Percentiles rank a stretch among this genome's conserved stretches.
phyloP scores from a whole-genome alignment of 2,329 filamentous ascomycete genomes.

The Paradendryphiella salina region DNA sequence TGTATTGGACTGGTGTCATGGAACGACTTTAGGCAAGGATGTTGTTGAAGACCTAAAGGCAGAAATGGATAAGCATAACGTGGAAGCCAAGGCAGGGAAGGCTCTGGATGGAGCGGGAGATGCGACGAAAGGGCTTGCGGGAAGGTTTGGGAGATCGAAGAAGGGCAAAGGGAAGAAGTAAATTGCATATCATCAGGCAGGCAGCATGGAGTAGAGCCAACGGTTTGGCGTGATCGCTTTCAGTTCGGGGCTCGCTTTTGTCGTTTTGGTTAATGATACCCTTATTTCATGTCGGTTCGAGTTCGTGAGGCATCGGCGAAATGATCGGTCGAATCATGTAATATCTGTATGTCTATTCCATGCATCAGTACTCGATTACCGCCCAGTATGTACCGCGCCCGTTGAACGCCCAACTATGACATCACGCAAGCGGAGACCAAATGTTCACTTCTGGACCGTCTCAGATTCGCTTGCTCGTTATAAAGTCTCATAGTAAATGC shows the following conservation, averaged over 20 bases:
- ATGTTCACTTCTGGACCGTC: slow-evolving; percentile 47
- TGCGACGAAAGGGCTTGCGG: slow-evolving; percentile 36
- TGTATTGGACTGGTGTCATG: slow-evolving; percentile 51
- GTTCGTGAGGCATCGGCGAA: slow-evolving; percentile 12
- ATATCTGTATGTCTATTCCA: slow-evolving; percentile 35
- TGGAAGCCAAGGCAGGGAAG: slow-evolving; percentile 50
- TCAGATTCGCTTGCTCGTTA: slow-evolving; percentile 49
- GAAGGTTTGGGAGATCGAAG: slow-evolving; percentile 31
- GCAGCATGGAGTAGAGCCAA: not conserved
- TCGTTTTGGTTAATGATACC: slow-evolving; percentile 12
- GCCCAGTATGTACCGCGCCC: slow-evolving; percentile 26
- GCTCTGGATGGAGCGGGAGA: slow-evolving; percentile 43
- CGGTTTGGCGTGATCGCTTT: slow-evolving; percentile 3
- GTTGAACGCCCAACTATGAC: slow-evolving; percentile 35
- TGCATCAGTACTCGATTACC: slow-evolving; percentile 35
- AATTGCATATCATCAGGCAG: slow-evolving; percentile 1
- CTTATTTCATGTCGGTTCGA: slow-evolving; percentile 7
- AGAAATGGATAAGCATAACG: slow-evolving; percentile 60
- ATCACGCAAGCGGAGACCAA: slow-evolving; percentile 42
- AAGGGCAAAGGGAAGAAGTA: slow-evolving; percentile 36
- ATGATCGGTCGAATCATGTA: slow-evolving; percentile 22
- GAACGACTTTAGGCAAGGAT: slow-evolving; percentile 57
- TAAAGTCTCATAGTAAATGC: slow-evolving; percentile 48
- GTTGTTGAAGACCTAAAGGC: slow-evolving; percentile 59
- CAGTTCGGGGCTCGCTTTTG: slow-evolving; percentile 2